phyloP scores from a whole-genome alignment of 2,329 filamentous ascomycete genomes.

The Neopestalotiopsis sp. region DNA sequence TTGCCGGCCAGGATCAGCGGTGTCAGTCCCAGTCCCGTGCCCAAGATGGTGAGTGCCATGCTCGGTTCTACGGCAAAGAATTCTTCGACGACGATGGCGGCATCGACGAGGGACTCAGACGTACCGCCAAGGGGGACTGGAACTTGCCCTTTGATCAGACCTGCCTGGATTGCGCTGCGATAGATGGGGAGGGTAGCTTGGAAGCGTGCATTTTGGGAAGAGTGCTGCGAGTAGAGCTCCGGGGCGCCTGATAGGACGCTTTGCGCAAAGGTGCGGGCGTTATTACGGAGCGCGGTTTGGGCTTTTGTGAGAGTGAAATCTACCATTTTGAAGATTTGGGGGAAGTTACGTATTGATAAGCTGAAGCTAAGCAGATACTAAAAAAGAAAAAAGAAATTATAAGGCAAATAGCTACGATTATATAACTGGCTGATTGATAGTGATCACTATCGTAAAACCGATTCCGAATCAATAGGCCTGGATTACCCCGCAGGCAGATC shows the following conservation, averaged over 20 bases:
- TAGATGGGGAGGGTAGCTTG: conserved; percentile 53
- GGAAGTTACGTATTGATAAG: not conserved
- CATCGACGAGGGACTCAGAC: conserved; percentile 50
- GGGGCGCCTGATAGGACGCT: conserved; percentile 29
- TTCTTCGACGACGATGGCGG: conserved; percentile 58
- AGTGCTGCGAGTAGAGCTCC: conserved; percentile 26
- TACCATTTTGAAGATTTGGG: conserved; percentile 17
- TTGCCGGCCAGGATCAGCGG: conserved; percentile 54
- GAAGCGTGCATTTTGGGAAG: conserved; percentile 44
- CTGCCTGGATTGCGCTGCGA: conserved; percentile 45
- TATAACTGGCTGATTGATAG: too few relatives aligned
- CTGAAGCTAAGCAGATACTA: too few relatives aligned
- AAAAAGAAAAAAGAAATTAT: too few relatives aligned
- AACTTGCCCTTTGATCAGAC: conserved; percentile 54
- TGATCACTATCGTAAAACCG: too few relatives aligned
- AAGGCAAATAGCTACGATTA: too few relatives aligned
- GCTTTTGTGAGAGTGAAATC: conserved; percentile 30
- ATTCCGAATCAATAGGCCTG: too few relatives aligned
- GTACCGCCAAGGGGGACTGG: conserved; percentile 51
- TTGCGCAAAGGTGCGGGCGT: conserved; percentile 29
- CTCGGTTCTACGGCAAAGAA: conserved; percentile 57
- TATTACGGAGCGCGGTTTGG: conserved; percentile 27
- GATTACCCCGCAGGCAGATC: not conserved
- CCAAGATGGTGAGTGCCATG: conserved; percentile 55
- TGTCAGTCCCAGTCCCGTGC: conserved; percentile 56